Evolutionary conservation across 805 yeast species (phyloP).

Genomic region (Kodamaea kaohsiungensis): DNA sequence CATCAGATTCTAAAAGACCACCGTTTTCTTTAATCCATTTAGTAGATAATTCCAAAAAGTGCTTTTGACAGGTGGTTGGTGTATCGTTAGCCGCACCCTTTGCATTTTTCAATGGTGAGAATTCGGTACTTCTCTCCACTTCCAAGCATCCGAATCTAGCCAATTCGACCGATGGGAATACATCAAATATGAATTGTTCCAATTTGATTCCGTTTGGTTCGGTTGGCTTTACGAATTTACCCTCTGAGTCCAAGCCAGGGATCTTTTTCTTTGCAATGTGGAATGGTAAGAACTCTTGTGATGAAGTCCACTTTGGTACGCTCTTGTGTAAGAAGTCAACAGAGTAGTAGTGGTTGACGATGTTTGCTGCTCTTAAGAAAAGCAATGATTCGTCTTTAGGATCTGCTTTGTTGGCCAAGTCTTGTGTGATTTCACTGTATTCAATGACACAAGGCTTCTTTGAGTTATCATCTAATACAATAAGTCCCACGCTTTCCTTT

Average conservation of each 20-base stretch:
- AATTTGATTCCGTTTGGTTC: constrained; percentile 89
- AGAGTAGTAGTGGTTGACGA: constrained; percentile 94
- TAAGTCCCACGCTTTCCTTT: constrained; percentile 85
- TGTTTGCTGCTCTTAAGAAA: constrained; percentile 89
- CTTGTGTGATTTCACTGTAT: constrained; percentile 83
- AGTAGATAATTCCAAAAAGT: constrained; percentile 66
- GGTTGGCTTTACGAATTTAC: constrained; percentile 57
- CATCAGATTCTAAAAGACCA: constrained; percentile 50
- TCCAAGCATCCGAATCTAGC: constrained; percentile 85
- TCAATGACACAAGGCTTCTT: constrained; percentile 87
- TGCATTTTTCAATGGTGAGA: constrained; percentile 92
- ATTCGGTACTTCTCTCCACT: constrained; percentile 82
- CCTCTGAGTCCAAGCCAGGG: constrained; percentile 53
- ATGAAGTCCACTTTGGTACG: constrained; percentile 70
- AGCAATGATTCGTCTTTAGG: constrained; percentile 53
- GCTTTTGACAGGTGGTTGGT: constrained; percentile 75
- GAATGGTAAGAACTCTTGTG: constrained; percentile 75
- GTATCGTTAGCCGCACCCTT: constrained; percentile 80
- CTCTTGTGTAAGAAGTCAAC: constrained; percentile 63
- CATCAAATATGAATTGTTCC: constrained; percentile 97
- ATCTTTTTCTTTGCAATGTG: constrained; percentile 94
- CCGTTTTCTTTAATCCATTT: constrained; percentile 74
- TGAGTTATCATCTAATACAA: constrained; percentile 62
- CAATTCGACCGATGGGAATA: constrained; percentile 76
- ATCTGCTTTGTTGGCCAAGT: constrained; percentile 68